Base-by-base conservation (phyloP, 768 basidiomycete genomes). In the Dioszegia aurantiaca region DNA sequence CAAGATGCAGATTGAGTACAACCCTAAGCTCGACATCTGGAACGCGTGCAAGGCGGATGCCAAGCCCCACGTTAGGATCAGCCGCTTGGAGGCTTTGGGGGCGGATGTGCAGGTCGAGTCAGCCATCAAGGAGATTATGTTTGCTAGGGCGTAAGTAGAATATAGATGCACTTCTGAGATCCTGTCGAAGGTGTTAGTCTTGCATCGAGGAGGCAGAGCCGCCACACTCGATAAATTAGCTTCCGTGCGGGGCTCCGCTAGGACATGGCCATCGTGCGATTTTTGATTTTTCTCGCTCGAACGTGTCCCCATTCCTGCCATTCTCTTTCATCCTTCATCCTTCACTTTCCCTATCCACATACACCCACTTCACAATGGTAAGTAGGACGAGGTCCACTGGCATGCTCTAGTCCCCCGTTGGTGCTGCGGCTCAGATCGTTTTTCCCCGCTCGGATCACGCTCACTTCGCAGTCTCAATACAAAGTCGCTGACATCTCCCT, bases 401-500 rank as follows among this genome's bases (percentile, higher is more conserved):
- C n/a, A n/a, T n/a, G n/a, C n/a, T n/a, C n/a, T n/a, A n/a, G n/a
- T n/a, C n/a, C n/a, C n/a, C n/a, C n/a, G n/a, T n/a, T n/a, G n/a
- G n/a, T n/a, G n/a, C n/a, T n/a, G n/a, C n/a, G n/a, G n/a, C n/a
- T n/a, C n/a, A n/a, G n/a, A n/a, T n/a, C n/a, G n/a, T n/a, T n/a
- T n/a, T n/a, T n/a, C n/a, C n/a, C n/a, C n/a, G n/a, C n/a, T n/a
- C n/a, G n/a, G n/a, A n/a, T n/a, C n/a, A n/a, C n/a, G n/a, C n/a
- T n/a, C n/a, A n/a, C n/a, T n/a, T n/a, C 33, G 33, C 55, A 56
- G 56, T 47, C 56, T 30, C 46, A 47, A 17, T 91, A 82, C 88
- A 91, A 94, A 79, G 90, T 94, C 70, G 86, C 90, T 79, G 91
- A 91, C 77, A 81, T 94, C 73, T 98, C 93, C 72, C 89, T 99